Evolutionary conservation across 2,329 filamentous ascomycete genomes (phyloP).

Genomic region (Thielaviopsis populi): DNA sequence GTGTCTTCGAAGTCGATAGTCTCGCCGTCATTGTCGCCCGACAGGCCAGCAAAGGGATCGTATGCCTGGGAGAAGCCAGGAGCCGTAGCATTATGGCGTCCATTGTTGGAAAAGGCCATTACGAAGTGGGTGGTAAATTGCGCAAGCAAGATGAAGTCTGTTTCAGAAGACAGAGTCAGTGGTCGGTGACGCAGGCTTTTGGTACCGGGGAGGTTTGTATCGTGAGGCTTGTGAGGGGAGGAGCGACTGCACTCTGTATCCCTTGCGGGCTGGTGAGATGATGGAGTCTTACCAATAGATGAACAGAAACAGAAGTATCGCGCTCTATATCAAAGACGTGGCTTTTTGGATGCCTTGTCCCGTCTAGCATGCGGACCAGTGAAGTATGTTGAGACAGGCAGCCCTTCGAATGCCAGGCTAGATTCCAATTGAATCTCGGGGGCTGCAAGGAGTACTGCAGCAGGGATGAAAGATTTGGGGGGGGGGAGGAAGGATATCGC

Average conservation of each 20-base stretch:
- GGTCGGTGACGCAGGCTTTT: not conserved
- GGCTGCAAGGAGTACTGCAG: not conserved
- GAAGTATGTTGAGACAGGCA: not conserved
- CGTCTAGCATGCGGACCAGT: not conserved
- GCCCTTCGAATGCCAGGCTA: not conserved
- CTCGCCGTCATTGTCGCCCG: conserved; percentile 43
- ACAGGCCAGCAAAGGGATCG: conserved; percentile 78
- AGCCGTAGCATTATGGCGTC: conserved; percentile 50
- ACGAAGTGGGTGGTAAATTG: conserved; percentile 17
- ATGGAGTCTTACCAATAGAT: not conserved
- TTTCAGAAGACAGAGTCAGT: not conserved
- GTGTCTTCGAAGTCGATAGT: conserved; percentile 81
- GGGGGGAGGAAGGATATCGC: not conserved
- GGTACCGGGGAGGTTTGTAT: not conserved
- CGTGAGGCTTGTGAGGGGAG: not conserved
- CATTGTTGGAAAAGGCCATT: conserved; percentile 86
- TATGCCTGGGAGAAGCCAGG: conserved; percentile 69
- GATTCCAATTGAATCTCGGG: not conserved
- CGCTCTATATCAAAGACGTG: not conserved
- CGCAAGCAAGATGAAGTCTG: not conserved
- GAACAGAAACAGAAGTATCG: not conserved
- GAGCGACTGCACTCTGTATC: not conserved
- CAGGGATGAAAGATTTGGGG: not conserved
- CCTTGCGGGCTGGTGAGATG: not conserved
- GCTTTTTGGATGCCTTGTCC: not conserved